Conservation (phyloP, 1,284 basidiomycete species). For the Rhodotorula sp. region DNA sequence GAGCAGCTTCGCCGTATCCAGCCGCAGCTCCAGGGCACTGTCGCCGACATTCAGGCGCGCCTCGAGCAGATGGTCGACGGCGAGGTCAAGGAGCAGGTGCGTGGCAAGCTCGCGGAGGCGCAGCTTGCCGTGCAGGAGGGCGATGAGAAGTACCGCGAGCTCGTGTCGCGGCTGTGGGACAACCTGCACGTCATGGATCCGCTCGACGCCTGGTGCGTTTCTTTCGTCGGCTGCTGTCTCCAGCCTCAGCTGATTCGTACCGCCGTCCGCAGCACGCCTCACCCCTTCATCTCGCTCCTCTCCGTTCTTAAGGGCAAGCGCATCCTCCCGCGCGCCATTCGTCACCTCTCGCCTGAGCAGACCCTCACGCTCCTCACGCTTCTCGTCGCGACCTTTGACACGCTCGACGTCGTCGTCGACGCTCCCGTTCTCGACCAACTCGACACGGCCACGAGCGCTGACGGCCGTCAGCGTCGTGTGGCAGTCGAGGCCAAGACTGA, state of each 20-base stretch:
- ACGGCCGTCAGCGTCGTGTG: constrained; percentile 27
- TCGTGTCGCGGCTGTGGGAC: constrained; percentile 75
- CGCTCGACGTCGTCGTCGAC: constrained; percentile 82
- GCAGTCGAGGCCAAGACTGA: constrained; percentile 79
- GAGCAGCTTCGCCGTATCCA: constrained; percentile 84
- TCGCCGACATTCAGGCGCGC: constrained; percentile 57
- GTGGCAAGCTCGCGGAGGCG: constrained; percentile 19
- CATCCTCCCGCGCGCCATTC: constrained; percentile 81
- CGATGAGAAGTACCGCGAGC: constrained; percentile 62
- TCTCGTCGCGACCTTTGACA: constrained; percentile 88
- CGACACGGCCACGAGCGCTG: constrained; percentile 15
- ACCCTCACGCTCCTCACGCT: constrained; percentile 86
- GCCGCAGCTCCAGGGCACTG: constrained; percentile 55
- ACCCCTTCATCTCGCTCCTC: constrained; percentile 93
- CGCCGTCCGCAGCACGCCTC: constrained; percentile 67
- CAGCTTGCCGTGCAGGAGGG: constrained; percentile 47
- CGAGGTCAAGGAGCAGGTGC: constrained; percentile 25
- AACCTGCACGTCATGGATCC: constrained; percentile 83
- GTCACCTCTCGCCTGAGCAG: constrained; percentile 78
- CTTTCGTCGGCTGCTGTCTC: not conserved
- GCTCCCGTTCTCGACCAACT: constrained; percentile 58
- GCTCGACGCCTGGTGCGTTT: constrained; percentile 75
- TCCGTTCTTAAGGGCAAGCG: constrained; percentile 89
- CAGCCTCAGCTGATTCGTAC: constrained; percentile 12
- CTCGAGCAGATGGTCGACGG: constrained; percentile 57